Conservation (phyloP, 495 filamentous ascomycete genomes). For the Paragyromitra xinjiangensis region DNA sequence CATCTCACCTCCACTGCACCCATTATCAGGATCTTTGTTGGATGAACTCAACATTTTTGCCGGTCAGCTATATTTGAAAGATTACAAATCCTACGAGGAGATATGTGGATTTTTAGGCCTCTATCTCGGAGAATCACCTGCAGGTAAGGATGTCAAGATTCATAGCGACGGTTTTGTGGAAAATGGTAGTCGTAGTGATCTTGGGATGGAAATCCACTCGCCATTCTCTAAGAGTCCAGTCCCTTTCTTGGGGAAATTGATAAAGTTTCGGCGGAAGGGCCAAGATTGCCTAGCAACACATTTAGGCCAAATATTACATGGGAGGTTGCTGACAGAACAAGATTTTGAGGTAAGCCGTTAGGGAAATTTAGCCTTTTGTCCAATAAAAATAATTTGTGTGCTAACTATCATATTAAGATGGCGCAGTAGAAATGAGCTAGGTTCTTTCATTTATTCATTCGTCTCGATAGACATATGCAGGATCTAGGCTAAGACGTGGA, state of each 20-base stretch:
- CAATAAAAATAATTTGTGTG: not conserved
- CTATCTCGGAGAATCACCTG: not conserved
- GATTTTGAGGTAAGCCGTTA: constrained; percentile 28
- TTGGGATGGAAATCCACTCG: constrained; percentile 15
- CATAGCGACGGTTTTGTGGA: constrained; percentile 41
- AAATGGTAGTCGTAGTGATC: not conserved
- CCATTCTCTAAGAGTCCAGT: constrained; percentile 32
- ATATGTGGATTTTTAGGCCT: constrained; percentile 67
- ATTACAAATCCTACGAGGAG: constrained; percentile 64
- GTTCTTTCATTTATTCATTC: not conserved
- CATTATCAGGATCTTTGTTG: not conserved
- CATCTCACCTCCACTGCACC: not conserved
- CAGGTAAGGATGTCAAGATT: not conserved
- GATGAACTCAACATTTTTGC: constrained; percentile 71
- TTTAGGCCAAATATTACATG: constrained; percentile 38
- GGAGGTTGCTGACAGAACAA: not conserved
- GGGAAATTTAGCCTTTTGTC: not conserved
- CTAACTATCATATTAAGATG: not conserved
- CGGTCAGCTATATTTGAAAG: constrained; percentile 70
- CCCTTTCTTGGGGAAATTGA: constrained; percentile 16
- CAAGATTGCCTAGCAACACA: constrained; percentile 39
- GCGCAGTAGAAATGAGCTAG: not conserved
- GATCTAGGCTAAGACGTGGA: not conserved
- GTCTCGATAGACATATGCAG: not conserved
- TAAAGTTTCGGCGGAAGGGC: constrained; percentile 35